Evolutionary conservation across 2,329 filamentous ascomycete genomes (phyloP), one percentile per base, ranked within the genome.

Genomic region (Pseudogymnoascus sp.): DNA sequence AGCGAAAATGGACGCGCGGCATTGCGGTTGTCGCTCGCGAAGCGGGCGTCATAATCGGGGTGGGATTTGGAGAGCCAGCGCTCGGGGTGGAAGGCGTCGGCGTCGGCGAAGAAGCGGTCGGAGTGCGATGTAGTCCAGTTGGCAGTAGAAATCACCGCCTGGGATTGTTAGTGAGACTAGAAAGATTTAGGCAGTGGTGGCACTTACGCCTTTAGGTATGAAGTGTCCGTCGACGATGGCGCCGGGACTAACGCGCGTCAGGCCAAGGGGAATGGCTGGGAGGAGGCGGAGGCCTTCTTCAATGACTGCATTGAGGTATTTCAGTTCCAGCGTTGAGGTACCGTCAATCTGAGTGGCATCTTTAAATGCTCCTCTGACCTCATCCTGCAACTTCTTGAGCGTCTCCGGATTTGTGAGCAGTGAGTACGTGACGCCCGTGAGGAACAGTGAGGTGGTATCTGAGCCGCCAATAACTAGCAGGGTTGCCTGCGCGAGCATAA

Each of bases 261-360:
- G 26, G 1, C 9, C 15, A 15, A 11, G 62, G 10, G 71, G 68
- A 2, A 69, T 69, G 1, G 72, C 69, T 5, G 74, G 74, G 64
- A 69, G 73, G 5, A 72, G 60, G 3, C 74, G 66, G 2, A 76
- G 67, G 1, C 63, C 67, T 62, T 76, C 75, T 10, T 72, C 64
- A 2, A 77, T 62, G n/a, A 72, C 69, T 5, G 74, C 74, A 21
- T 68, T 58, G 7, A 76, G 66, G 60, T 76, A 76, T 5, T 64
- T 61, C 4, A 73, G 63, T 21, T 68, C 65, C 21, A 66, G 64
- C 4, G 73, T 61, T 10, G 62, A 63, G 2, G 68, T 63, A n/a
- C 74, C 63, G 11, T 66, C 72, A 58, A 76, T 70, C 7, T 74
- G 70, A 1, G 69, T 66, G 15, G 70, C 68, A 29, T 40, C 64